Evolutionary conservation across 1,284 basidiomycete species (phyloP).

Genomic region (Melampsora americana): DNA sequence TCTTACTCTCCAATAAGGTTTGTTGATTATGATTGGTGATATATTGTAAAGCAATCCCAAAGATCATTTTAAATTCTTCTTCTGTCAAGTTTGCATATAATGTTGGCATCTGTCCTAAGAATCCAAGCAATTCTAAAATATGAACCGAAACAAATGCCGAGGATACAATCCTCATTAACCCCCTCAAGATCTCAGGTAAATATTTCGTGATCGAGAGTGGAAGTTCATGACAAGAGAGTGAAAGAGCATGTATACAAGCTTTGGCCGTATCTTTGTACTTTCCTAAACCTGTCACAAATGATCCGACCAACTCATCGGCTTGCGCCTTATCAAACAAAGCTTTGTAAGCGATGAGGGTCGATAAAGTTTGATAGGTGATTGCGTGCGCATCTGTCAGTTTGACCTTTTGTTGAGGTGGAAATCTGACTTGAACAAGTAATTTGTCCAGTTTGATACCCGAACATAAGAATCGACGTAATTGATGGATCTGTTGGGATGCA

Average conservation of each 20-base stretch:
- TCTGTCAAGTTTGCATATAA: constrained; percentile 92
- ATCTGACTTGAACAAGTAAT: constrained; percentile 63
- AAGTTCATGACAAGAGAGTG: constrained; percentile 84
- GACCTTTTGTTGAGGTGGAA: constrained; percentile 55
- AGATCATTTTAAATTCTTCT: constrained; percentile 86
- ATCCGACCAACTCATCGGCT: constrained; percentile 70
- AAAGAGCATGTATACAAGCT: constrained; percentile 84
- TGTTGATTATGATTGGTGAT: constrained; percentile 77
- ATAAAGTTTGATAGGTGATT: constrained; percentile 79
- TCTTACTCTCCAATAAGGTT: constrained; percentile 50
- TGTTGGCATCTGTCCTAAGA: constrained; percentile 73
- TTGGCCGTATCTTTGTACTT: constrained; percentile 73
- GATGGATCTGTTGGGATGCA: constrained; percentile 65
- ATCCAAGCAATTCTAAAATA: constrained; percentile 86
- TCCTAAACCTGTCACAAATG: constrained; percentile 73
- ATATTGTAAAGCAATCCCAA: constrained; percentile 91
- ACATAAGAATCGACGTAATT: constrained; percentile 69
- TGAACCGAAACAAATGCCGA: constrained; percentile 90
- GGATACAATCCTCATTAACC: constrained; percentile 89
- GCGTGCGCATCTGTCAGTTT: constrained; percentile 81
- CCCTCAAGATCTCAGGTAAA: constrained; percentile 76
- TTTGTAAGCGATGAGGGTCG: constrained; percentile 83
- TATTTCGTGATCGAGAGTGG: constrained; percentile 76
- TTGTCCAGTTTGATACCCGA: constrained; percentile 63
- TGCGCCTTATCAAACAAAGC: constrained; percentile 69